phyloP scores from a whole-genome alignment of 1,284 basidiomycete genomes.

The Boletus hoseneyae region DNA sequence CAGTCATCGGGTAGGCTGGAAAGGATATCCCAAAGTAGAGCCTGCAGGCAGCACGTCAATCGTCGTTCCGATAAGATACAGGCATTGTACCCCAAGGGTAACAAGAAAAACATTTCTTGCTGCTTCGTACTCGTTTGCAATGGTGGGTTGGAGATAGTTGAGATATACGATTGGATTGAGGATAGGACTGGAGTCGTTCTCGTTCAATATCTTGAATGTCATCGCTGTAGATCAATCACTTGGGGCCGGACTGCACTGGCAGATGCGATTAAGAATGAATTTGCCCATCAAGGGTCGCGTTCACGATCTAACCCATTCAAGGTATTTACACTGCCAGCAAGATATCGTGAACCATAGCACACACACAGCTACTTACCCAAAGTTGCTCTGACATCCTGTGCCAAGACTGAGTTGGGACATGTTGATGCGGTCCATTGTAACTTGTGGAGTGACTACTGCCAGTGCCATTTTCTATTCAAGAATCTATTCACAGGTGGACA shows the following conservation, averaged over 20 bases:
- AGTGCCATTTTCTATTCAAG: too few species aligned
- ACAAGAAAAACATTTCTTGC: constrained; percentile 22
- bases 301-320: neutral
- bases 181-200: constrained; percentile 9
- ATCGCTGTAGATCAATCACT: too few species aligned
- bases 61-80: neutral
- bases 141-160: constrained; percentile 24
- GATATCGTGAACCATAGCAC: neutral
- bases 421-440: too few species aligned
- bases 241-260: too few species aligned
- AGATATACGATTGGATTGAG: constrained; percentile 26
- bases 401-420: too few species aligned
- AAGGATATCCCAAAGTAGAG: constrained; percentile 28
- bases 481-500: too few species aligned
- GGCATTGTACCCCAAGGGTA: constrained; percentile 21
- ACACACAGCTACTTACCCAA: neutral
- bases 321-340: neutral
- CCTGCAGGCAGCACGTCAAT: constrained; percentile 16
- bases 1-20: constrained; percentile 22
- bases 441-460: too few species aligned
- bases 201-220: too few species aligned
- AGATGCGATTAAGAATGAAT: neutral
- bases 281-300: neutral
- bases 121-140: constrained; percentile 23
- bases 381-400: too few species aligned